phyloP scores from a whole-genome alignment of 345 rosid genomes.

The Hibiscus trionum region DNA sequence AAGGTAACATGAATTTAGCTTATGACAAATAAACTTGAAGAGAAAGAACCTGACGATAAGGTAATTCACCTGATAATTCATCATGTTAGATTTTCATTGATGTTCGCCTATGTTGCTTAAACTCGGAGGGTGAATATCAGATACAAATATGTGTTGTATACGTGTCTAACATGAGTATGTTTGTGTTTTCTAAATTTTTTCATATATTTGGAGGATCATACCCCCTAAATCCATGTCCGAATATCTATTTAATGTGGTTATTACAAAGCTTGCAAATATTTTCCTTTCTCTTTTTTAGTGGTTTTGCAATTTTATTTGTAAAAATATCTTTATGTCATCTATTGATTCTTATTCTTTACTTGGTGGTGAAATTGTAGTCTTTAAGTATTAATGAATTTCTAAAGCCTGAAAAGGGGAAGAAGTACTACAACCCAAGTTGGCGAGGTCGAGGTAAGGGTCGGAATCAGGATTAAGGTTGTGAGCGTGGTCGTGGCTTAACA shows the following conservation, averaged over 20 bases:
- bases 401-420: slow-evolving; percentile 61
- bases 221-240: too few species aligned
- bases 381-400: slow-evolving; percentile 60
- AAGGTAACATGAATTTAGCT: too few species aligned
- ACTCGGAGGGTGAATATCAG: too few species aligned
- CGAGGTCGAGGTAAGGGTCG: slow-evolving; percentile 45
- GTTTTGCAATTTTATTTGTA: not conserved
- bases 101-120: too few species aligned
- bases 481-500: slow-evolving; percentile 38
- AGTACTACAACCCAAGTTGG: slow-evolving; percentile 25
- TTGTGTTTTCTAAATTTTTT: too few species aligned
- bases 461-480: not conserved
- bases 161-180: too few species aligned
- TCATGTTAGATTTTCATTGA: too few species aligned
- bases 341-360: not conserved
- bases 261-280: not conserved
- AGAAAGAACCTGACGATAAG: too few species aligned
- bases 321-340: not conserved
- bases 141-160: too few species aligned
- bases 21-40: too few species aligned
- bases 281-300: not conserved
- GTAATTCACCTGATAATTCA: too few species aligned
- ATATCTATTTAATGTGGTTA: not conserved
- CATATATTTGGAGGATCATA: too few species aligned
- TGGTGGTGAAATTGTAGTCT: slow-evolving; percentile 25